These are phyloP conservation scores for Solanum dulcamara DNA, from an alignment of 257 asterid genomes.

Conservation along the genomic window DNA sequence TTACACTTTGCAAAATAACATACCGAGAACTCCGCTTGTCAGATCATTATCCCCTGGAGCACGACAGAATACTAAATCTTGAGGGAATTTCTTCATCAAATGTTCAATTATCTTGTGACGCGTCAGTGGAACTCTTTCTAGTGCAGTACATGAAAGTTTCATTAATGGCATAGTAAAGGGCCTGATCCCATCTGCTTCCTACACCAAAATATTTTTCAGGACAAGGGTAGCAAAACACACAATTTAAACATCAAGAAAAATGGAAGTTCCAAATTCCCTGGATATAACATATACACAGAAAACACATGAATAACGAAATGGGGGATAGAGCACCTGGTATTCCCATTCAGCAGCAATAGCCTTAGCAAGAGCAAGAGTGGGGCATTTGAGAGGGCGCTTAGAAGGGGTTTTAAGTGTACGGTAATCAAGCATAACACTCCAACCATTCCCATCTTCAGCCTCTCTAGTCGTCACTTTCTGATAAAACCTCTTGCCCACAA, in stretches of 20 bases:
- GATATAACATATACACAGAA: too few species aligned
- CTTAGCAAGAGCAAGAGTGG: conserved; percentile 67
- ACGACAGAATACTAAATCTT: conserved; percentile 77
- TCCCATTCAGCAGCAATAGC: conserved; percentile 99
- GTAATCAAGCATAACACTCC: conserved; percentile 93
- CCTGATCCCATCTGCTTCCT: conserved; percentile 83
- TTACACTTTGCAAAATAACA: neutral
- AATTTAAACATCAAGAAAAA: neutral
- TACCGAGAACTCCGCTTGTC: conserved; percentile 52
- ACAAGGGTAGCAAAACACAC: neutral
- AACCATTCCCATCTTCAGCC: conserved; percentile 87
- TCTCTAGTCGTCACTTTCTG: conserved; percentile 61
- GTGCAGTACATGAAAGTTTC: conserved; percentile 85
- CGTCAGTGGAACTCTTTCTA: conserved; percentile 87
- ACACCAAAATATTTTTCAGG: conserved; percentile 10
- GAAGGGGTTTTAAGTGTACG: conserved; percentile 87
- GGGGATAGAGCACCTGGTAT: conserved; percentile 49
- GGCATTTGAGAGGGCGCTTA: conserved; percentile 72
- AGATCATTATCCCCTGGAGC: conserved; percentile 64
- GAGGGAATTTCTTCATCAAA: conserved; percentile 61
- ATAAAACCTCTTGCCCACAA: conserved; percentile 86
- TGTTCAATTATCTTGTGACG: conserved; percentile 45
- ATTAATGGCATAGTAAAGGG: conserved; percentile 95
- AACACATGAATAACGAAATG: neutral
- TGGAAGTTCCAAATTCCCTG: neutral